Evolutionary conservation across 164 flowering plant species (phyloP), one percentile per base, ranked within the genome.

Genomic region (Aristolochia californica): DNA sequence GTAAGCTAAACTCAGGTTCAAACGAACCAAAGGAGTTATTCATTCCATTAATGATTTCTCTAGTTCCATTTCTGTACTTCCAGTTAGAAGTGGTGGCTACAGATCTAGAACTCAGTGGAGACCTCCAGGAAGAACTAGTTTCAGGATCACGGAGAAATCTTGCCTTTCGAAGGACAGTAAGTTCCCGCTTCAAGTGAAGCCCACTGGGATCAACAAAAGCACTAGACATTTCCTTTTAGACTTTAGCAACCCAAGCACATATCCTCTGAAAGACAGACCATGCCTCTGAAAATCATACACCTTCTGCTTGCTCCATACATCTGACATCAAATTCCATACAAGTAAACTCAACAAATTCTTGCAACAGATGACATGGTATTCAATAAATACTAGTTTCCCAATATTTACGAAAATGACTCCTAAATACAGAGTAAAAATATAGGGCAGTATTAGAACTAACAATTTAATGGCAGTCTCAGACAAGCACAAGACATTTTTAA

Each of bases 151-250:
- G 80, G 17, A 93, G 68, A 44, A 78, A 73, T 14, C 88, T 59
- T 3, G 99, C 91, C 62, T 84, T 93, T n/a, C 85, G 70, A 50
- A 93, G 91, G 53, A 80, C 84, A n/a, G 83, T 84, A 43, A 93
- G 77, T 72, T 93, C 95, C 72, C 80, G 87, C 74, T 80, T 87
- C 82, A 84, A 70, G 63, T 82, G 91, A 53, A 85, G 81, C 64
- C 75, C 85, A 65, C 82, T 84, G 0, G 82, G 81, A 72, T 81
- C 87, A 63, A 75, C 70, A 23, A 66, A 68, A 27, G 64, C 64
- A 23, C 62, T 77, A 40, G 83, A 63, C 88, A 83, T 81, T 68
- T 45, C 62, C 45, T 45, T 44, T 48, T 4, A 23, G 20, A 21
- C 50, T 56, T 61, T 22, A 24, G 64, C 44, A 28, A 27, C 15